A percentile compares a stretch with the other conserved stretches of the same genome.
Evolutionary conservation across 2,329 filamentous ascomycete species (phyloP).

Genomic region (Penicillium capsulatum): DNA sequence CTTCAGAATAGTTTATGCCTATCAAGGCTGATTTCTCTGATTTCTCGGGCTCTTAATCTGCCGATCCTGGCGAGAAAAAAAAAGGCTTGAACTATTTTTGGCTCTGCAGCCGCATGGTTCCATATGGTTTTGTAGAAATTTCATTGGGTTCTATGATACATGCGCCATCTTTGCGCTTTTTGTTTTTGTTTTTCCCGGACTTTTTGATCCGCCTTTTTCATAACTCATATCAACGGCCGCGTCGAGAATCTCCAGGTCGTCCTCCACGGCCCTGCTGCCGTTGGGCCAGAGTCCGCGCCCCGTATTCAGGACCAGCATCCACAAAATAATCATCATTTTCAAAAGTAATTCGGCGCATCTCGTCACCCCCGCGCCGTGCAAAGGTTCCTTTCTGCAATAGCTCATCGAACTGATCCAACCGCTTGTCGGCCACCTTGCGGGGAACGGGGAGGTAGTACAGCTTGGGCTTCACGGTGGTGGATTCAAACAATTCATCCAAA

Average conservation of each 20-base stretch:
- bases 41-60: too few relatives aligned
- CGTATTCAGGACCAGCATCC: conserved; percentile 66
- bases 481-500: conserved; percentile 58
- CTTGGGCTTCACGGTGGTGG: conserved; percentile 59
- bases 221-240: conserved; percentile 21
- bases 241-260: conserved; percentile 19
- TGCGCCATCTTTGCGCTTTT: too few relatives aligned
- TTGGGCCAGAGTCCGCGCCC: conserved; percentile 12
- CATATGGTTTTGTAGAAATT: too few relatives aligned
- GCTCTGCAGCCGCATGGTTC: too few relatives aligned
- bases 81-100: conserved; percentile 2
- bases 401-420: conserved; percentile 58
- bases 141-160: too few relatives aligned
- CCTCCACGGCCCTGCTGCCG: conserved; percentile 32
- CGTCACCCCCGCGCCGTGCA: conserved; percentile 43
- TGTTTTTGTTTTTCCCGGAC: too few relatives aligned
- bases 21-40: too few relatives aligned
- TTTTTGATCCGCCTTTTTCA: neutral
- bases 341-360: conserved; percentile 69
- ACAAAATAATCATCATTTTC: conserved; percentile 64
- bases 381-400: conserved; percentile 38
- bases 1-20: too few relatives aligned
- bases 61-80: neutral
- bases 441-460: conserved; percentile 64
- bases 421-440: conserved; percentile 58